phyloP scores from a whole-genome alignment of 805 yeast species.

The Saccharomycopsis fermentans region DNA sequence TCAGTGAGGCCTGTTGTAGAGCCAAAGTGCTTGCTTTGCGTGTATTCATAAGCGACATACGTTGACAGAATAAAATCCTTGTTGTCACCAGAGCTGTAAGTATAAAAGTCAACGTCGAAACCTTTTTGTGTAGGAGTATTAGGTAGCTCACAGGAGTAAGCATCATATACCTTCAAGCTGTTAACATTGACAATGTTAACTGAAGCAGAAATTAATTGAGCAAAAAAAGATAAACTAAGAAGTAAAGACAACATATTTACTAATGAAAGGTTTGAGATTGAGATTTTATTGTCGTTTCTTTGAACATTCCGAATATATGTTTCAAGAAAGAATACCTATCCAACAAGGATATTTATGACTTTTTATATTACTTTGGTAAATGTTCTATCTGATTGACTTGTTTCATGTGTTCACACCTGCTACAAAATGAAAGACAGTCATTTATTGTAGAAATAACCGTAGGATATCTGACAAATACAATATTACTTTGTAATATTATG shows the following conservation, averaged over 20 bases:
- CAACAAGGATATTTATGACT: too few species aligned
- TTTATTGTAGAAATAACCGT: too few species aligned
- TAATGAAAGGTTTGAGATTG: background rate
- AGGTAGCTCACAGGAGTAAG: background rate
- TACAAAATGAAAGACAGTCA: too few species aligned
- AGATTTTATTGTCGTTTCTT: too few species aligned
- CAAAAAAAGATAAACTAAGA: background rate
- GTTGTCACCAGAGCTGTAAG: background rate
- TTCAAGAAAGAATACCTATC: too few species aligned
- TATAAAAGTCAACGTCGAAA: background rate
- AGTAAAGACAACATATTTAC: background rate
- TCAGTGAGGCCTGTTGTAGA: background rate
- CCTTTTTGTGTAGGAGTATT: background rate
- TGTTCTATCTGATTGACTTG: too few species aligned
- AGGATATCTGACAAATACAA: too few species aligned
- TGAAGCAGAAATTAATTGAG: background rate
- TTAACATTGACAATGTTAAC: background rate
- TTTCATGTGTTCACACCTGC: too few species aligned
- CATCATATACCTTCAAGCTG: background rate
- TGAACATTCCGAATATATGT: too few species aligned
- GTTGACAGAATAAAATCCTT: background rate
- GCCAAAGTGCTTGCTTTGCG: background rate
- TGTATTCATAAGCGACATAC: background rate
- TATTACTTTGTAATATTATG: too few species aligned
- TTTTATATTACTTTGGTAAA: too few species aligned